Evolutionary conservation across 345 rosid genomes (phyloP), one percentile per base, ranked within the genome.

Genomic region (Noccaea caerulescens): DNA sequence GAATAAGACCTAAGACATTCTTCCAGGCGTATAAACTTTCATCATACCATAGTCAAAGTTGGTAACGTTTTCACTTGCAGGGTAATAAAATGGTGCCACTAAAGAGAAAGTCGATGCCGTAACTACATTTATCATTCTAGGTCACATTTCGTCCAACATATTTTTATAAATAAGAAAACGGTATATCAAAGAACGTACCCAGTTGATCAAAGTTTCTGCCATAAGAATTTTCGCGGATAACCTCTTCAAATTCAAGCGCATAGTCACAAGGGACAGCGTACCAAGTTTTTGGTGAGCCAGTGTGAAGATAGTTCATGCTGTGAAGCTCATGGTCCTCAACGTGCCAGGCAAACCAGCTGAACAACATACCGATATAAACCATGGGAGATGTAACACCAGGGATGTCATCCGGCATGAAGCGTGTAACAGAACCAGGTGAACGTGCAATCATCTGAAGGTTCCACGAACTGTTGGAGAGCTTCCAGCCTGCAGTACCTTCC

Each of bases 311-410:
- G 77, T 95, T 95, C 94, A 95, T 81, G 83, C 98, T 92, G 76
- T 92, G 98, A 79, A 95, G 97, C 71, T 95, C 99, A 53, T 95
- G 99, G 84, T 95, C 99, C 80, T 95, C 99, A 73, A 95, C 97
- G 71, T 92, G 99, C 98, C 99, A 95, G 57, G 99, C 99, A 85
- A 95, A 95, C 99, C 99, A 95, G 85, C 98, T 95, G 76, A 90
- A 95, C 80, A 95, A 43, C 99, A 95, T 95, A 45, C 98, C 99
- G 41, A 95, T 86, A 78, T 92, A 95, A 63, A 95, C 78, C 98
- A 95, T 92, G 42, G 99, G 98, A 63, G 97, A 90, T 63, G 99
- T 88, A 51, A 95, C 99, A 68, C 99, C 99, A 5, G 97, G 99
- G 61, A 95, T 95, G 78, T 95, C 97, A 83, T 95, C 99, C 12